These are phyloP conservation scores for Lepiota venenata DNA, from an alignment of 768 basidiomycete genomes.

Conservation along the genomic window DNA sequence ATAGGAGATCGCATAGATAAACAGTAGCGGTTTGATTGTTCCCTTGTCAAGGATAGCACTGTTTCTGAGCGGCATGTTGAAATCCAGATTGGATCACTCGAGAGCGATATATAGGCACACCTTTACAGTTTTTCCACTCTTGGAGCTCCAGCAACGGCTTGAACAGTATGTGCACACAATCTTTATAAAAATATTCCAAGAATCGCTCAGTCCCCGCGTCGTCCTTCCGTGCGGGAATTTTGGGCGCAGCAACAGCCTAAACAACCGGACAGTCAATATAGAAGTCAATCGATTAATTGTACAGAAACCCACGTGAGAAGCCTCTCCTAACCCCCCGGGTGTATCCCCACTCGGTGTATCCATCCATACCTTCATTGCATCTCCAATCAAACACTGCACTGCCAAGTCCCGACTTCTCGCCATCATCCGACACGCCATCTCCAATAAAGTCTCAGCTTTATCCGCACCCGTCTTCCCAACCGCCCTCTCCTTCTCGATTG, in stretches of 20 bases:
- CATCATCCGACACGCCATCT: conserved; percentile 74
- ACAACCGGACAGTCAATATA: conserved; percentile 6
- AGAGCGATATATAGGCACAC: conserved; percentile 17
- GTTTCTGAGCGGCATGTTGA: conserved; percentile 36
- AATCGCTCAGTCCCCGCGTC: conserved; percentile 86
- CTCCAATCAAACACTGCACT: conserved; percentile 87
- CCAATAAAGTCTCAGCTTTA: conserved; percentile 70
- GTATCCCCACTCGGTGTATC: conserved; percentile 59
- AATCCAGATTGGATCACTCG: neutral
- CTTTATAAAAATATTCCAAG: conserved; percentile 91
- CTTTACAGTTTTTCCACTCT: conserved; percentile 47
- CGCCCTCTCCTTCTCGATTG: conserved; percentile 64
- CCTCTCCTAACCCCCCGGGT: conserved; percentile 21
- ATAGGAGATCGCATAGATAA: conserved; percentile 88
- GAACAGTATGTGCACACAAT: conserved; percentile 73
- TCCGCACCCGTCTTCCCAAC: conserved; percentile 53
- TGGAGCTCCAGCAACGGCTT: conserved; percentile 74
- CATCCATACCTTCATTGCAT: conserved; percentile 78
- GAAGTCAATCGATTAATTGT: conserved; percentile 2
- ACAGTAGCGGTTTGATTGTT: conserved; percentile 81
- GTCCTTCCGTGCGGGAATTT: conserved; percentile 57
- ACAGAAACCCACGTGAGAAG: conserved; percentile 27
- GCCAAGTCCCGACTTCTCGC: conserved; percentile 80
- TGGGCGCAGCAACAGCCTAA: conserved; percentile 36
- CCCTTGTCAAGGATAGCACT: conserved; percentile 56